Conservation (phyloP, 768 basidiomycete species). For the Auriscalpium orientale region DNA sequence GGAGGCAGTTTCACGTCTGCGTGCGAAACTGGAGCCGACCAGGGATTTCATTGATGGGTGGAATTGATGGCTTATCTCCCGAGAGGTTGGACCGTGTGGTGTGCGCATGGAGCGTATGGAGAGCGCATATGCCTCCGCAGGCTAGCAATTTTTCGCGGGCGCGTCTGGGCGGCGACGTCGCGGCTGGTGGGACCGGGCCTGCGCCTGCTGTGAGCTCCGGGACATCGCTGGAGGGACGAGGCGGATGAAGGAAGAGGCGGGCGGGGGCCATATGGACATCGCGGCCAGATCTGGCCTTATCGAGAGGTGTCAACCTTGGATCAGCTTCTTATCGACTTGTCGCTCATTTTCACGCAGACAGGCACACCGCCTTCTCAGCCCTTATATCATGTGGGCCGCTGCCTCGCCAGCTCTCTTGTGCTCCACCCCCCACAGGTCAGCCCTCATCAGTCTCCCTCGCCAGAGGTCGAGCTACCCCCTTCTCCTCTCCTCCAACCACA, state of each 20-base stretch:
- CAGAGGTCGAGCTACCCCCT: not conserved
- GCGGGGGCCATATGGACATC: not conserved
- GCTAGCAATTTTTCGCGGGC: no score
- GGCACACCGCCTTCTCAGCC: not conserved
- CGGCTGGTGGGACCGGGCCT: no score
- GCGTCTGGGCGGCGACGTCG: no score
- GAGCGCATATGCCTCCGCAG: no score
- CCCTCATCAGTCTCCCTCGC: not conserved
- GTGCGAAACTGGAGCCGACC: no score
- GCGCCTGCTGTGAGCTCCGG: no score
- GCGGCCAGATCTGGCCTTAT: not conserved
- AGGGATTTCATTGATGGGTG: no score
- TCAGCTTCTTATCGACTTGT: not conserved
- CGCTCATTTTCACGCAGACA: not conserved
- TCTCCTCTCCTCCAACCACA: not conserved
- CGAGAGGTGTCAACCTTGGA: not conserved
- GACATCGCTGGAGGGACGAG: no score
- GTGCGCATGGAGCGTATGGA: no score
- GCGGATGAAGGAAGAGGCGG: not conserved
- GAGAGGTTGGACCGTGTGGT: no score
- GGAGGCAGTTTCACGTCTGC: no score
- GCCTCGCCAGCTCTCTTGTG: not conserved
- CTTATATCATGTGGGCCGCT: not conserved
- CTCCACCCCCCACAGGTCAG: not conserved
- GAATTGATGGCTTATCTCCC: no score